These are phyloP conservation scores for Geotrichum armillariae DNA, from an alignment of 1,139 yeast species.

Conservation along the genomic window DNA sequence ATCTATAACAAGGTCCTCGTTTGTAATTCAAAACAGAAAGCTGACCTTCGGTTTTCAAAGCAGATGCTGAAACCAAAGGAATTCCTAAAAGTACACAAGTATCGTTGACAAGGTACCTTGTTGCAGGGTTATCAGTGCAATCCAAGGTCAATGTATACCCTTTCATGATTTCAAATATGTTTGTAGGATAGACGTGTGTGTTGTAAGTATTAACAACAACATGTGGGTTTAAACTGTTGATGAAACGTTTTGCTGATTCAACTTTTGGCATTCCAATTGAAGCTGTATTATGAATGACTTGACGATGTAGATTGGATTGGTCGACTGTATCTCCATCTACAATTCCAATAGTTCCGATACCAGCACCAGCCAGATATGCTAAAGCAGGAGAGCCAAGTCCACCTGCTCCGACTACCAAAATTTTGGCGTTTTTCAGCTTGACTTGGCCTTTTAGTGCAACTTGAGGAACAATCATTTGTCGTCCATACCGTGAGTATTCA, in stretches of 20 bases:
- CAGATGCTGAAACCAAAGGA: slow-evolving; percentile 89
- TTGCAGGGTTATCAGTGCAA: slow-evolving; percentile 91
- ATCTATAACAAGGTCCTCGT: slow-evolving; percentile 89
- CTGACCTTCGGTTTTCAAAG: slow-evolving; percentile 90
- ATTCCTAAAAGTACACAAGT: slow-evolving; percentile 67
- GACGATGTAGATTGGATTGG: slow-evolving; percentile 83
- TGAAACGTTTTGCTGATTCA: slow-evolving; percentile 65
- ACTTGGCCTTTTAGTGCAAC: slow-evolving; percentile 64
- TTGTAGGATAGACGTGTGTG: slow-evolving; percentile 51
- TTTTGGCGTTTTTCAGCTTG: slow-evolving; percentile 53
- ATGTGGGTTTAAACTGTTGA: slow-evolving; percentile 62
- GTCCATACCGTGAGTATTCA: slow-evolving; percentile 83
- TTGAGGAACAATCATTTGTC: slow-evolving; percentile 91
- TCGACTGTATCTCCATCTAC: slow-evolving; percentile 88
- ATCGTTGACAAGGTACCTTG: slow-evolving; percentile 86
- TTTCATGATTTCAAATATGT: slow-evolving; percentile 61
- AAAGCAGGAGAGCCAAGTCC: slow-evolving; percentile 95
- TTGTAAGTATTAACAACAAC: slow-evolving; percentile 57
- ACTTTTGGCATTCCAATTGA: slow-evolving; percentile 72
- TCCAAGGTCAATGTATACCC: slow-evolving; percentile 76
- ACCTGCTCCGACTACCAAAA: slow-evolving; percentile 92
- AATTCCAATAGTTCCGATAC: slow-evolving; percentile 65
- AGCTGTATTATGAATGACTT: slow-evolving; percentile 70
- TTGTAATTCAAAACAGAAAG: slow-evolving; percentile 69
- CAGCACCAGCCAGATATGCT: slow-evolving; percentile 82